These are phyloP conservation scores for Onygenales sp. DNA, from an alignment of 2,329 filamentous ascomycete genomes.

Conservation along the genomic window DNA sequence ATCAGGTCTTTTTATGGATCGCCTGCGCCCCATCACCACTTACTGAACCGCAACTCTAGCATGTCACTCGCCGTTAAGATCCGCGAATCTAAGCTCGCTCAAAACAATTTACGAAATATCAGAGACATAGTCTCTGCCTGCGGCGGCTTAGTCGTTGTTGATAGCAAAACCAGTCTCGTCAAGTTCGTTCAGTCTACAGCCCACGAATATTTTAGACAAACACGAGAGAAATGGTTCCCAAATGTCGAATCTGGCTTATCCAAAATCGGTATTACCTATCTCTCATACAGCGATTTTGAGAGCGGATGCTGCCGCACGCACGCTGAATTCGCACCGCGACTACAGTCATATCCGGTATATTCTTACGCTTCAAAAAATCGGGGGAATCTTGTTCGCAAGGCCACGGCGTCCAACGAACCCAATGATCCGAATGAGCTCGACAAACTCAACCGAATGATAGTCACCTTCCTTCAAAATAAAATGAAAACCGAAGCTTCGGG, in stretches of 20 bases:
- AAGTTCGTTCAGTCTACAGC: constrained; percentile 39
- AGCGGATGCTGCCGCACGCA: too few species aligned
- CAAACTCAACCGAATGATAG: too few species aligned
- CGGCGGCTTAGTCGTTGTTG: constrained; percentile 33
- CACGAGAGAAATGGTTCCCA: constrained; percentile 21
- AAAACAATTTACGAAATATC: constrained; percentile 3
- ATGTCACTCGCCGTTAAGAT: constrained; percentile 16
- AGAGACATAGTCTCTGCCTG: constrained; percentile 28
- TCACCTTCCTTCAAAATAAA: too few species aligned
- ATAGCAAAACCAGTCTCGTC: constrained; percentile 30
- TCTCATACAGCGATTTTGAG: constrained; percentile 18
- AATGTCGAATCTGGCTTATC: constrained; percentile 20
- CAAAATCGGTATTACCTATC: constrained; percentile 26
- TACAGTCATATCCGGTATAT: too few species aligned
- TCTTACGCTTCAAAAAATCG: too few species aligned
- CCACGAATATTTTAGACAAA: constrained; percentile 35
- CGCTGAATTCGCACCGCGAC: too few species aligned
- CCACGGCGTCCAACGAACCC: too few species aligned
- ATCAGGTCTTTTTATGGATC: constrained; percentile 16
- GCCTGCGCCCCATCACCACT: constrained; percentile 11
- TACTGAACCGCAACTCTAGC: constrained; percentile 12
- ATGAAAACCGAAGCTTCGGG: too few species aligned
- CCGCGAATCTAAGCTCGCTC: constrained; percentile 10
- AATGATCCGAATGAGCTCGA: too few species aligned
- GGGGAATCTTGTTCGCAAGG: too few species aligned